Conservation (phyloP, 1,139 yeast genomes). For the Scheffersomyces quercinus region DNA sequence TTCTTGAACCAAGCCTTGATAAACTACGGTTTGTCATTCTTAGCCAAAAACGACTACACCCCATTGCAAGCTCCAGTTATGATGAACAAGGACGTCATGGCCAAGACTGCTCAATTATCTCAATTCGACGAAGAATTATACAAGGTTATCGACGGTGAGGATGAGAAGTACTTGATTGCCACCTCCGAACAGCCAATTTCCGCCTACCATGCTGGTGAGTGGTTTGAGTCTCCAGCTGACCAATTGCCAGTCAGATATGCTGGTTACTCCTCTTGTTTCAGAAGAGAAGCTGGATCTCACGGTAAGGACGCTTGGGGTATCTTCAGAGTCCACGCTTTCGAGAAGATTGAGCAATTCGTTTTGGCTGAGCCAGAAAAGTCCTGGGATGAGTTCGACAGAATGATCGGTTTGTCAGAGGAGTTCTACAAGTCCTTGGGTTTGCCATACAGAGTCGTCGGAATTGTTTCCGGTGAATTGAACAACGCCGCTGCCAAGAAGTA, state of each 20-base stretch:
- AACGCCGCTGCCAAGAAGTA: conserved; percentile 99
- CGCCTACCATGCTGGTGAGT: conserved; percentile 96
- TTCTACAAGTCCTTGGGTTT: conserved; percentile 89
- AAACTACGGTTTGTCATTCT: conserved; percentile 88
- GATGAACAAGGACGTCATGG: conserved; percentile 99
- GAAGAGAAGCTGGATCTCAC: conserved; percentile 99
- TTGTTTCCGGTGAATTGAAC: conserved; percentile 97
- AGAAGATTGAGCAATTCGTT: conserved; percentile 95
- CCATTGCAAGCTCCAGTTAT: conserved; percentile 98
- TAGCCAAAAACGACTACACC: conserved; percentile 75
- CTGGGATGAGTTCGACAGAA: conserved; percentile 94
- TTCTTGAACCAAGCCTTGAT: conserved; percentile 97
- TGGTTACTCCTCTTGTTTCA: conserved; percentile 97
- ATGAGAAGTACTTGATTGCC: conserved; percentile 96
- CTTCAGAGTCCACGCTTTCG: conserved; percentile 97
- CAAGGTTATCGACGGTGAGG: conserved; percentile 95
- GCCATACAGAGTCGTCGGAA: conserved; percentile 97
- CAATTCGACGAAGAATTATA: conserved; percentile 97
- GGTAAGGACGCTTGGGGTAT: conserved; percentile 99
- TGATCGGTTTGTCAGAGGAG: conserved; percentile 89
- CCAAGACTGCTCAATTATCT: conserved; percentile 97
- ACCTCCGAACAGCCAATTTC: conserved; percentile 99
- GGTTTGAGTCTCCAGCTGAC: conserved; percentile 98
- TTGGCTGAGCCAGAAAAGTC: conserved; percentile 97
- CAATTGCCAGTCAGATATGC: conserved; percentile 96